Conservation (phyloP, 2,329 filamentous ascomycete genomes). For the Exophiala alcalophila region DNA sequence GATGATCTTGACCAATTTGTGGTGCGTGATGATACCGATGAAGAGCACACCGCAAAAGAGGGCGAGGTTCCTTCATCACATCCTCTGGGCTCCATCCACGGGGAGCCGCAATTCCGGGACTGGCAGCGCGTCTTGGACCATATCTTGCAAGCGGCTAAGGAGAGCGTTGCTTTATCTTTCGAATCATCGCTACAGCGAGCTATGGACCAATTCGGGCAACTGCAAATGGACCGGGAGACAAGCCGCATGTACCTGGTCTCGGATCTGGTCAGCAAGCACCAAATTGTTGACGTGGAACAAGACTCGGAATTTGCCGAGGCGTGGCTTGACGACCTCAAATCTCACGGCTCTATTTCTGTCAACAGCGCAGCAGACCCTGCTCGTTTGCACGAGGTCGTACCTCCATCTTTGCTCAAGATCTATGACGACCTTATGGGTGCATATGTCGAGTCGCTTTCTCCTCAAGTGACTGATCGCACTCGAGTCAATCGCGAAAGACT, state of each 20-base stretch:
- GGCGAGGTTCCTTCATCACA: background rate
- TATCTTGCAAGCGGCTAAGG: background rate
- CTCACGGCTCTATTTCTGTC: background rate
- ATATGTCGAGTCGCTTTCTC: constrained; percentile 17
- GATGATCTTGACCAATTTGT: constrained; percentile 24
- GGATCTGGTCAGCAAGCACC: constrained; percentile 2
- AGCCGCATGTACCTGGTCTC: constrained; percentile 6
- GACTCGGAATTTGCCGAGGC: constrained; percentile 8
- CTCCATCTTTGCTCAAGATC: constrained; percentile 1
- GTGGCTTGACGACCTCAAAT: constrained; percentile 5
- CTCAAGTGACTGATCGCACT: constrained; percentile 18
- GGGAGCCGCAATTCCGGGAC: background rate
- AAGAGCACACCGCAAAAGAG: background rate
- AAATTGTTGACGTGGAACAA: constrained; percentile 15
- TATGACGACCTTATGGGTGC: constrained; percentile 11
- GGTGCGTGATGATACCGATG: constrained; percentile 8
- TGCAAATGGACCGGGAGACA: background rate
- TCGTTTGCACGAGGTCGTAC: background rate
- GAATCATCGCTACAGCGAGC: constrained; percentile 1
- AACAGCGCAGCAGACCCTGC: no score
- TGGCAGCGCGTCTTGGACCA: constrained; percentile 14
- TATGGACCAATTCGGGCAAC: background rate
- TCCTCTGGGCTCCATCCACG: no score
- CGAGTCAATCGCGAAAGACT: constrained; percentile 26
- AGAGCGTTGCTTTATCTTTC: background rate